A percentile compares a stretch with the other conserved stretches of the same genome.
Evolutionary conservation across 1,284 basidiomycete species (phyloP).

Genomic region (Somion occarium): DNA sequence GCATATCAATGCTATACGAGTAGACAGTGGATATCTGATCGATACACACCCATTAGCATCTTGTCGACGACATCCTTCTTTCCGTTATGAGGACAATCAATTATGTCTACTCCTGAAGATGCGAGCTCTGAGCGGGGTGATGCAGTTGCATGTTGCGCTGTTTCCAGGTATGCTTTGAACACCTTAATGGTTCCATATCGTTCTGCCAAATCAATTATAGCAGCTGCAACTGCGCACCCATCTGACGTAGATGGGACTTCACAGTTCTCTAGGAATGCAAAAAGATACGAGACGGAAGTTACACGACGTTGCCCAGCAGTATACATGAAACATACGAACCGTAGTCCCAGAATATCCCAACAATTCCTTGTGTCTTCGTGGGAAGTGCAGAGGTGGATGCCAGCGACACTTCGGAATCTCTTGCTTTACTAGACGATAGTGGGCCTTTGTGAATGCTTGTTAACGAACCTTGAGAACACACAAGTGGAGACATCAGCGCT

Average conservation of each 20-base stretch:
- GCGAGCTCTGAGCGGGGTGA: not conserved
- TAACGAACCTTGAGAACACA: too few species aligned
- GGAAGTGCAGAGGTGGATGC: too few species aligned
- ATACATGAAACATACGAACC: not conserved
- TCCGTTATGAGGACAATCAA: constrained; percentile 31
- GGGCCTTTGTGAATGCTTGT: too few species aligned
- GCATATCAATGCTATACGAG: not conserved
- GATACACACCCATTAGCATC: constrained; percentile 25
- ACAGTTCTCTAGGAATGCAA: not conserved
- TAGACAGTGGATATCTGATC: not conserved
- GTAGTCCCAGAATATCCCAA: constrained; percentile 1
- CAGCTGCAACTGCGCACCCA: not conserved
- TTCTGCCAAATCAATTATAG: not conserved
- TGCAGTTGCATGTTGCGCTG: not conserved
- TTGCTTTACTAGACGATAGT: too few species aligned
- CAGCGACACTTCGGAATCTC: too few species aligned
- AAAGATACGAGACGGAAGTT: not conserved
- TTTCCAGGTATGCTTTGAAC: not conserved
- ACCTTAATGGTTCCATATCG: not conserved
- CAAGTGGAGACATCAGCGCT: too few species aligned
- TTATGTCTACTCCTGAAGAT: not conserved
- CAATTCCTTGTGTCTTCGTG: too few species aligned
- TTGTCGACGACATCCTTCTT: constrained; percentile 27
- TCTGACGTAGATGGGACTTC: not conserved
- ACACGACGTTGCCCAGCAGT: not conserved